Conservation (phyloP, 1,284 basidiomycete genomes). For the Cutaneotrichosporon sp. region DNA sequence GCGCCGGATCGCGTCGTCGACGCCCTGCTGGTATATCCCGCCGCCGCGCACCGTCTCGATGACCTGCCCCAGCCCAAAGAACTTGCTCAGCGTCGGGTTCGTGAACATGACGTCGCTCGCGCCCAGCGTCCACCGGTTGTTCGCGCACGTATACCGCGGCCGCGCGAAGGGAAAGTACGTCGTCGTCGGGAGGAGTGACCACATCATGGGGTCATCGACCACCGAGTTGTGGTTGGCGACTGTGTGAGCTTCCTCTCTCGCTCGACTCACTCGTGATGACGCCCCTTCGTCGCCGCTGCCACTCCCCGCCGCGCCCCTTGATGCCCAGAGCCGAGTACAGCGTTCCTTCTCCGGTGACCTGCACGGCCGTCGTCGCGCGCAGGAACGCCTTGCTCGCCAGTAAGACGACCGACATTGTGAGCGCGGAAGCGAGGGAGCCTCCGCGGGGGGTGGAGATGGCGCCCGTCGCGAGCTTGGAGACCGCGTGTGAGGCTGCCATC, state of each 20-base stretch:
- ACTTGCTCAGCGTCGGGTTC: constrained; percentile 76
- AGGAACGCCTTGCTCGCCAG: constrained; percentile 75
- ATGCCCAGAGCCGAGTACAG: constrained; percentile 66
- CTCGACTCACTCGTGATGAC: constrained; percentile 71
- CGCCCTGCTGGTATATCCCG: constrained; percentile 85
- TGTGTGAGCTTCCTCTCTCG: constrained; percentile 46
- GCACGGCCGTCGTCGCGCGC: constrained; percentile 64
- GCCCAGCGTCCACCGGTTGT: constrained; percentile 52
- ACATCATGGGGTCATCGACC: constrained; percentile 58
- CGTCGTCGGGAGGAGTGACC: constrained; percentile 72
- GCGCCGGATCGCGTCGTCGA: constrained; percentile 77
- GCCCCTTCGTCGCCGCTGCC: constrained; percentile 61
- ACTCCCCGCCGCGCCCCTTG: constrained; percentile 23
- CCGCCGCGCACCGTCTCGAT: constrained; percentile 87
- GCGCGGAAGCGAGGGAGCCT: constrained; percentile 37
- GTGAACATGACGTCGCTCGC: constrained; percentile 93
- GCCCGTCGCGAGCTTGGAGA: background rate
- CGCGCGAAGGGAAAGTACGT: constrained; percentile 59
- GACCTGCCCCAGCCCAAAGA: constrained; percentile 89
- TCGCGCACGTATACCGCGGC: constrained; percentile 39
- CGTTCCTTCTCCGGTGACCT: constrained; percentile 66
- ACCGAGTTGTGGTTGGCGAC: constrained; percentile 91
- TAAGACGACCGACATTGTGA: constrained; percentile 57
- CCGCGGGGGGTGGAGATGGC: constrained; percentile 4
- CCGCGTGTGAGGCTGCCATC: background rate